phyloP scores from a whole-genome alignment of 2,329 filamentous ascomycete genomes.

The Aureobasidium melanogenum region DNA sequence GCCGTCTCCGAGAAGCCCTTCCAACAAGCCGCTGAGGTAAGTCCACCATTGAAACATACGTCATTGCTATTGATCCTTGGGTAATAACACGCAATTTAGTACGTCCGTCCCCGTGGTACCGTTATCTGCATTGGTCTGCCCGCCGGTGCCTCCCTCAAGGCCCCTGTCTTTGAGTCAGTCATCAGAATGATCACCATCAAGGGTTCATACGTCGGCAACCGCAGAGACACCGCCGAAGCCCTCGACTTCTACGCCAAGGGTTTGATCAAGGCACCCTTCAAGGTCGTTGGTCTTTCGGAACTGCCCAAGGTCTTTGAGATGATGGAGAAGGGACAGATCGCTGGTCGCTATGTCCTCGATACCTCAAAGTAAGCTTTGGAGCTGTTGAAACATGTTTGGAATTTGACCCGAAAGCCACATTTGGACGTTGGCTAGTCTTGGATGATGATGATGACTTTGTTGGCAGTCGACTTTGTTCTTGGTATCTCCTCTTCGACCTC shows the following conservation, averaged over 20 bases:
- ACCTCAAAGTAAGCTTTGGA: constrained; percentile 47
- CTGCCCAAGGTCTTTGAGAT: constrained; percentile 71
- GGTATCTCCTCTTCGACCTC: not conserved
- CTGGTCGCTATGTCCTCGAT: constrained; percentile 73
- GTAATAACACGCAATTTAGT: constrained; percentile 34
- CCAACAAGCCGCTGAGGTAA: constrained; percentile 70
- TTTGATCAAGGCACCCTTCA: constrained; percentile 68
- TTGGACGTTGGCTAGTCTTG: not conserved
- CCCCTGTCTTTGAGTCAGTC: constrained; percentile 84
- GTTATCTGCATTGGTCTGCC: constrained; percentile 88
- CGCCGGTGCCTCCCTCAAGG: constrained; percentile 66
- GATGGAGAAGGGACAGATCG: constrained; percentile 58
- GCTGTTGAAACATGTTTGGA: not conserved
- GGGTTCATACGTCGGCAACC: constrained; percentile 89
- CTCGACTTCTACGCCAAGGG: constrained; percentile 82
- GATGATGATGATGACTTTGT: not conserved
- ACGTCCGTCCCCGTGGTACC: constrained; percentile 72
- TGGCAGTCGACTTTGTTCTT: not conserved
- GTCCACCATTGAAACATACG: not conserved
- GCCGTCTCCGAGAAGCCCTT: constrained; percentile 87
- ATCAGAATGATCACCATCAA: constrained; percentile 86
- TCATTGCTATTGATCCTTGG: not conserved
- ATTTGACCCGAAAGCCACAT: not conserved
- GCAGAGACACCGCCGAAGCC: constrained; percentile 78
- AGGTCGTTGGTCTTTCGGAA: constrained; percentile 72